Conservation (phyloP, 2,329 filamentous ascomycete genomes). For the Fusarium sp. region DNA sequence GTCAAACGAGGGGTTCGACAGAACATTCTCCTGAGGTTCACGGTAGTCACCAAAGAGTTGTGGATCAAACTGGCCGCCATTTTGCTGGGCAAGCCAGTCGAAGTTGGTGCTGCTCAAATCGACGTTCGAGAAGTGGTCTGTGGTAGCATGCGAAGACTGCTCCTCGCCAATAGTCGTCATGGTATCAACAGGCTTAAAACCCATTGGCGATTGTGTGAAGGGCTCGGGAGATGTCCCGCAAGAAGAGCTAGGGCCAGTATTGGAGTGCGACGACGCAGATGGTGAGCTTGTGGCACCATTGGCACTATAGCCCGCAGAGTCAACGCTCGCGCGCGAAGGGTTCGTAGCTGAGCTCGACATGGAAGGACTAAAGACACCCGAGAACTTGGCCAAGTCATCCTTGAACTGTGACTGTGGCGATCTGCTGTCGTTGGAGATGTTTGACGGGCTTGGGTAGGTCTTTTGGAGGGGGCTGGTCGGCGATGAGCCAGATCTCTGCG, state of each 20-base stretch:
- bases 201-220: slow-evolving; percentile 76
- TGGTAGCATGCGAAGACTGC: slow-evolving; percentile 57
- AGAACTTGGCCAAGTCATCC: slow-evolving; percentile 67
- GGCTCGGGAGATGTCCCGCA: slow-evolving; percentile 85
- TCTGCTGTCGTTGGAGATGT: slow-evolving; percentile 44
- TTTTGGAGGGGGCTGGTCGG: slow-evolving; percentile 49
- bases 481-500: slow-evolving; percentile 46
- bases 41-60: slow-evolving; percentile 93
- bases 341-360: slow-evolving; percentile 59
- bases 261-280: slow-evolving; percentile 72
- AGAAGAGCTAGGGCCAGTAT: slow-evolving; percentile 70
- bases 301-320: slow-evolving; percentile 61
- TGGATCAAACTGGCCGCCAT: slow-evolving; percentile 89
- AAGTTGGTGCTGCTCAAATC: slow-evolving; percentile 67
- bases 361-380: slow-evolving; percentile 70
- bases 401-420: slow-evolving; percentile 51
- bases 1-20: slow-evolving; percentile 77
- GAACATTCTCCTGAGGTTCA: slow-evolving; percentile 85
- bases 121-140: slow-evolving; percentile 51
- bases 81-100: slow-evolving; percentile 83
- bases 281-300: slow-evolving; percentile 72
- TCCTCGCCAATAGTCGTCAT: slow-evolving; percentile 76
- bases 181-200: slow-evolving; percentile 73
- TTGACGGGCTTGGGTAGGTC: slow-evolving; percentile 43
- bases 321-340: slow-evolving; percentile 63